Evolutionary conservation across 495 filamentous ascomycete species (phyloP).

Genomic region (Astrothelium macrocarpum): DNA sequence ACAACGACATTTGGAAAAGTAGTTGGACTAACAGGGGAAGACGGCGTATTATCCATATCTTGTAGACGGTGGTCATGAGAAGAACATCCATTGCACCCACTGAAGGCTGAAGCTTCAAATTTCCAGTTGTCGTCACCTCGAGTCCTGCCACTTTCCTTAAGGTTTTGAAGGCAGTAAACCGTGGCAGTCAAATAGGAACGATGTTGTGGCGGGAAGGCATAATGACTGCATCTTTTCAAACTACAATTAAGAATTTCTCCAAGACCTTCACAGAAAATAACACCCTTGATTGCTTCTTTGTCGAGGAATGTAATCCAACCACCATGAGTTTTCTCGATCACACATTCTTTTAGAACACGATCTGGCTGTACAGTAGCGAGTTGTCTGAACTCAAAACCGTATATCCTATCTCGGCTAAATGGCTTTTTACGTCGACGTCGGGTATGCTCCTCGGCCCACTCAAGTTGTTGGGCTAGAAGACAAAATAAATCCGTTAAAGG

Average conservation of each 20-base stretch:
- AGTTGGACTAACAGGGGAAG: not conserved
- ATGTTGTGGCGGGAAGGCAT: not conserved
- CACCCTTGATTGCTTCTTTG: not conserved
- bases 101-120: not conserved
- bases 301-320: not conserved
- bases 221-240: not conserved
- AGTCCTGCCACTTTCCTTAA: not conserved
- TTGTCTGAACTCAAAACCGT: not conserved
- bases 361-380: not conserved
- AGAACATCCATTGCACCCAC: not conserved
- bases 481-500: not conserved
- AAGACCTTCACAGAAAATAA: not conserved
- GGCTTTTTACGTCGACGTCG: not conserved
- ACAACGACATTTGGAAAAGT: not conserved
- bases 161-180: not conserved
- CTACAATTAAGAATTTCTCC: not conserved
- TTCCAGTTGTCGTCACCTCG: not conserved
- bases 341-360: not conserved
- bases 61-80: not conserved
- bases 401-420: not conserved
- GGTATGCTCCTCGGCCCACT: not conserved
- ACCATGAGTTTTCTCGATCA: not conserved
- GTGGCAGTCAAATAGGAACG: not conserved
- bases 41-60: not conserved
- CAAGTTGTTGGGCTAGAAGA: not conserved